Evolutionary conservation across 2,329 filamentous ascomycete genomes (phyloP).

Genomic region (Chrysosphaeria jannelii): DNA sequence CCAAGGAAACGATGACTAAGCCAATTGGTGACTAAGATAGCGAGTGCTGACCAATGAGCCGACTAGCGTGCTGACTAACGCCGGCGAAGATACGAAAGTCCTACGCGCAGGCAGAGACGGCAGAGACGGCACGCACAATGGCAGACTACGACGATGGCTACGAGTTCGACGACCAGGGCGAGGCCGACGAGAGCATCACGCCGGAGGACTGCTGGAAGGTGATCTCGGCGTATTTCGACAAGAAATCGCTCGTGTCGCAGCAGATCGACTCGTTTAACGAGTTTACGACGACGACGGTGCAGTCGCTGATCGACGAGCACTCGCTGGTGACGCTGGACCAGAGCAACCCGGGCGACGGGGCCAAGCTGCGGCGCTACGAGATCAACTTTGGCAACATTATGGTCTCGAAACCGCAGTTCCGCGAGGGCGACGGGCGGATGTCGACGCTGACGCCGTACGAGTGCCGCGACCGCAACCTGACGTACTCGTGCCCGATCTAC

Average conservation of each 20-base stretch:
- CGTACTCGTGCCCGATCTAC: slow-evolving; percentile 78
- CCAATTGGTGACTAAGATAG: too few species aligned
- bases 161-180: slow-evolving; percentile 24
- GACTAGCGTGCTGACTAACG: slow-evolving; percentile 1
- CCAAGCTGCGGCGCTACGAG: slow-evolving; percentile 71
- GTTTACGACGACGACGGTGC: slow-evolving; percentile 79
- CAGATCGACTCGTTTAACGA: slow-evolving; percentile 97
- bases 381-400: slow-evolving; percentile 80
- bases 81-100: too few species aligned
- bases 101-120: not conserved
- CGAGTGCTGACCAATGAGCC: too few species aligned
- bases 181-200: slow-evolving; percentile 48
- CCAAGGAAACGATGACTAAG: too few species aligned
- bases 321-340: slow-evolving; percentile 80
- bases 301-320: slow-evolving; percentile 83
- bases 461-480: slow-evolving; percentile 80
- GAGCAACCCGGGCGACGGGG: slow-evolving; percentile 45
- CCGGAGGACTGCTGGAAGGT: slow-evolving; percentile 97
- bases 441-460: slow-evolving; percentile 76
- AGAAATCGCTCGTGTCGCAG: slow-evolving; percentile 85
- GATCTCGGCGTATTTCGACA: slow-evolving; percentile 88
- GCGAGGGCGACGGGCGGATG: slow-evolving; percentile 73
- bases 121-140: slow-evolving; percentile 12
- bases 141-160: slow-evolving; percentile 24
- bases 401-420: slow-evolving; percentile 69